Evolutionary conservation across 176 grass and related monocot species (phyloP), one percentile per base, ranked within the genome.

Genomic region (Puya raimondii): DNA sequence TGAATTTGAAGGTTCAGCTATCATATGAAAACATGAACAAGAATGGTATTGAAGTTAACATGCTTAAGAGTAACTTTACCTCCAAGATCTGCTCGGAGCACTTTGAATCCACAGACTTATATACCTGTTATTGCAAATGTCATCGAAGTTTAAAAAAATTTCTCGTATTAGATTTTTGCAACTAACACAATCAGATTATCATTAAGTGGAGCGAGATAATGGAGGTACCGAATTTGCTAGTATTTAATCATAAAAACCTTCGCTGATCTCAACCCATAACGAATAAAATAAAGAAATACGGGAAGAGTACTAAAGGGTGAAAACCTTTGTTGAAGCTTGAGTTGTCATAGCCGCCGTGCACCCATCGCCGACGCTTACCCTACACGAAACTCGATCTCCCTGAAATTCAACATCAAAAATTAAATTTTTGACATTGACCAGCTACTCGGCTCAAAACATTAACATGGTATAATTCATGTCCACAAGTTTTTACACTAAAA

Each of bases 301-400:
- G 71, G 17, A n/a, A 67, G 6, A 23, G 58, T 63, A 68, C 56
- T 26, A 6, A 13, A 16, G 8, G 16, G 59, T 23, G n/a, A n/a
- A n/a, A 27, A 92, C 88, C 89, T 97, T 97, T 56, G 93, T 97
- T 15, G 86, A 92, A 84, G 93, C 84, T 72, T 92, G 93, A 23
- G 93, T 97, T 27, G 89, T 92, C 63, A 97, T 63, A 15, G 86
- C 84, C 53, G 74, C 84, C 23, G 84, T 85, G 80, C 93, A 97
- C 11, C 80, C 84, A 15, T 90, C 84, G 21, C 76, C 84, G 48
- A 97, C 71, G 67, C 70, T 80, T 65, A 97, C 81, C 47, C 70
- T 48, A 75, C 85, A 87, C 33, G 74, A 90, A 16, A 97, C 42
- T 49, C 50, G 81, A 80, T 92, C 89, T 50, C 93, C 93, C 93